phyloP scores from a whole-genome alignment of 2,329 filamentous ascomycete genomes.

The Pleoardoris graminearum region DNA sequence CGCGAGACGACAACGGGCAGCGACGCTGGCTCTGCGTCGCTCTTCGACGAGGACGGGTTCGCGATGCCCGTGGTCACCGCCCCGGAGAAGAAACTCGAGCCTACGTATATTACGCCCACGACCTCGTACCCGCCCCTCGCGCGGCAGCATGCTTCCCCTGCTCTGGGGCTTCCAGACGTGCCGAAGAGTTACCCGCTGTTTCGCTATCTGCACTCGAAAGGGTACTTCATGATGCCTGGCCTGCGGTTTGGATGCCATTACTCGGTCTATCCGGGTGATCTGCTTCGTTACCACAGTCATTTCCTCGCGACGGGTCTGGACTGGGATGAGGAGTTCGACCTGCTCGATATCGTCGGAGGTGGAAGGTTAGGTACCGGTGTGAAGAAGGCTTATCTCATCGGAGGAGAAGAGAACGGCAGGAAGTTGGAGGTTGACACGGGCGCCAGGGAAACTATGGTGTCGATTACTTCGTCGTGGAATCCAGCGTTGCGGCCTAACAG shows the following conservation, averaged over 20 bases:
- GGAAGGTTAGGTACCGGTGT: slow-evolving; percentile 90
- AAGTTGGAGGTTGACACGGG: neutral
- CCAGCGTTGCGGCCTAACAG: slow-evolving; percentile 12
- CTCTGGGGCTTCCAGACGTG: slow-evolving; percentile 40
- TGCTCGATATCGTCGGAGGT: slow-evolving; percentile 83
- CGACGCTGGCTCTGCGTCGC: slow-evolving; percentile 10
- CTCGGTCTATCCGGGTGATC: slow-evolving; percentile 93
- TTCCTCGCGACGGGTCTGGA: slow-evolving; percentile 81
- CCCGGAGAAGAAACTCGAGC: slow-evolving; percentile 22
- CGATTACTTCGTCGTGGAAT: neutral
- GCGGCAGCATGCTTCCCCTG: slow-evolving; percentile 17
- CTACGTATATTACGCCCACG: slow-evolving; percentile 49
- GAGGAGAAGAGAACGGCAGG: slow-evolving; percentile 58
- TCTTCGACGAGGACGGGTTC: slow-evolving; percentile 30
- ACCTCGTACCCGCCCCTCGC: slow-evolving; percentile 49
- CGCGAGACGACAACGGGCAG: neutral
- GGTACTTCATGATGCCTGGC: slow-evolving; percentile 88
- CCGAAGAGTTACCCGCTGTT: slow-evolving; percentile 70
- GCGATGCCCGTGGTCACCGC: slow-evolving; percentile 15
- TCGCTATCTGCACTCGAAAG: slow-evolving; percentile 73
- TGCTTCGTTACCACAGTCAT: slow-evolving; percentile 91
- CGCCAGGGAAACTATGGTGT: neutral
- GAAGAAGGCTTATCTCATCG: slow-evolving; percentile 92
- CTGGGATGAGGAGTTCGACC: slow-evolving; percentile 85
- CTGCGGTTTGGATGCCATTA: slow-evolving; percentile 94